Conservation (phyloP, 306 rosid species). For the Dryas octopetala region DNA sequence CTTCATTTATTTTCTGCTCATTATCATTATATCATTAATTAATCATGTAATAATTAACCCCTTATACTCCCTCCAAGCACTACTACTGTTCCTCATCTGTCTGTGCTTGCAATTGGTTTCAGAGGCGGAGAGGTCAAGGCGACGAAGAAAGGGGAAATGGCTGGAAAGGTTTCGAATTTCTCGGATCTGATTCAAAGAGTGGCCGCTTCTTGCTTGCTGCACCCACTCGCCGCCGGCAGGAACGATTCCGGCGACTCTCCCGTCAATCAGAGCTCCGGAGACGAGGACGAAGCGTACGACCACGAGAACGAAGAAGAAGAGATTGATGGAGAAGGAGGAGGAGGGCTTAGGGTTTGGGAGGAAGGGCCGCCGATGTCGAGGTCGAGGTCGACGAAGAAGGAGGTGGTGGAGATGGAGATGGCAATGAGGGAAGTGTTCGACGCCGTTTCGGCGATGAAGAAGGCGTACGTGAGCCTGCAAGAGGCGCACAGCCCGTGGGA, state of each 20-base stretch:
- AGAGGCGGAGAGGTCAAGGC: conserved; percentile 26
- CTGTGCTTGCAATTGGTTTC: conserved; percentile 7
- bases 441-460: conserved; percentile 76
- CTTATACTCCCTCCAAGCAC: not conserved
- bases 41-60: too few relatives aligned
- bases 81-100: conserved; percentile 15
- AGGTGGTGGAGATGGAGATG: conserved; percentile 61
- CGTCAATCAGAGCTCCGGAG: conserved; percentile 17
- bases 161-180: conserved; percentile 76
- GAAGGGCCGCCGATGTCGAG: conserved; percentile 15
- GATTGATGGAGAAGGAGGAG: conserved; percentile 18
- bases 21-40: too few relatives aligned
- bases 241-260: conserved; percentile 21
- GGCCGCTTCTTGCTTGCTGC: conserved; percentile 82
- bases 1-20: not conserved
- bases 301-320: conserved; percentile 26
- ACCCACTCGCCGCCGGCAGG: conserved; percentile 63
- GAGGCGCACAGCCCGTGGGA: conserved; percentile 96
- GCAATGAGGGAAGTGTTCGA: conserved; percentile 77
- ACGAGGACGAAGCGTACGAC: conserved; percentile 34
- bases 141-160: conserved; percentile 53
- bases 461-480: conserved; percentile 68
- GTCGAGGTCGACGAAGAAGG: conserved; percentile 24
- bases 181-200: conserved; percentile 95
- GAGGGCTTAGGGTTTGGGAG: conserved; percentile 29